Evolutionary conservation across 1,284 basidiomycete species (phyloP), one percentile per base, ranked within the genome.

Genomic region (Papiliotrema laurentii): DNA sequence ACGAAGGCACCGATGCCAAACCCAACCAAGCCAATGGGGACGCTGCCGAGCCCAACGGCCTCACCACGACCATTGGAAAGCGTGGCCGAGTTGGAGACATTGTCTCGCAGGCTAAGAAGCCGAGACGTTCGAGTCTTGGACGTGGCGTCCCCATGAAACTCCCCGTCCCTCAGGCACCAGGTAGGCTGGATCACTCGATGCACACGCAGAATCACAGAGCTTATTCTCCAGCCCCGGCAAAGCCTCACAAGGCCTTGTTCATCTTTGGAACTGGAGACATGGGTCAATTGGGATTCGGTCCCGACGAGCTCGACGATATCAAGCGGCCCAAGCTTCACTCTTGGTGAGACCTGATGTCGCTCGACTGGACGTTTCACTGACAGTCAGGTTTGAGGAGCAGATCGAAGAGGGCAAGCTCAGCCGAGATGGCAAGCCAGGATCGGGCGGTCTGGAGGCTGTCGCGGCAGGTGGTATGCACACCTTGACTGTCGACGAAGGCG

Each of bases 241-340:
- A 56, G 11, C 61, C 61, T 10, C 60, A 60, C 39, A 55, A 54
- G 16, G 60, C 60, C 36, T 75, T 89, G n/a, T 89, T 90, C 55
- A 83, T 82, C 3, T 93, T 87, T 81, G 90, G 90, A 7, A 75
- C 72, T 5, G 89, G 89, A 19, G 89, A 90, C 71, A 87, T 87
- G 75, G 89, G 88, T 37, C 89, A 93, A 69, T 85, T 92, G 61
- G 90, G 89, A 18, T 79, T 89, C 73, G 89, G 89, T 3, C 70
- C 72, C 3, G 83, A 85, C 56, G 70, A 78, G 43, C 74, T 87
- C 28, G 81, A 77, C 50, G 86, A 91, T 70, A 78, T 85, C 53
- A 73, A 78, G 47, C 84, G 83, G 55, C 89, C 88, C 5, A 83
- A 80, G 63, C 78, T 83, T 49, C 88, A 79, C 55, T 58, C 62